These are phyloP conservation scores for Coix lacrymajobi DNA, from an alignment of 176 grass and related monocot species.

Conservation along the genomic window DNA sequence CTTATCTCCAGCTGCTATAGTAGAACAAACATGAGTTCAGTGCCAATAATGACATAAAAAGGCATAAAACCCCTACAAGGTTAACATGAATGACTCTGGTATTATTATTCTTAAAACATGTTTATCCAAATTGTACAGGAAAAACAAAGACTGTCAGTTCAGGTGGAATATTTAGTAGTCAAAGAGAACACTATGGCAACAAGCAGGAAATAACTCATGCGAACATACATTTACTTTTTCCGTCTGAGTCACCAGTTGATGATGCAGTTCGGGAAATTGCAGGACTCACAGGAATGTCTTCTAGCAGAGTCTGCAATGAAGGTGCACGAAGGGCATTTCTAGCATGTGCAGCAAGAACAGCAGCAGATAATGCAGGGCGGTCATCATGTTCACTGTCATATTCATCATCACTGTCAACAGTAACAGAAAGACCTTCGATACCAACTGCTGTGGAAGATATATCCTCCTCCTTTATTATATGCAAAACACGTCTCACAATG, in stretches of 20 bases:
- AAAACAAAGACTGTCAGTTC: neutral
- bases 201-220: conserved; percentile 32
- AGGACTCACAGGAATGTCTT: conserved; percentile 64
- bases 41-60: neutral
- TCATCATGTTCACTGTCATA: conserved; percentile 58
- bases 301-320: conserved; percentile 87
- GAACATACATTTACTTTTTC: conserved; percentile 77
- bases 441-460: conserved; percentile 56
- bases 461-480: conserved; percentile 96
- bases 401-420: conserved; percentile 68
- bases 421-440: conserved; percentile 64
- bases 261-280: conserved; percentile 37
- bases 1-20: conserved; percentile 60
- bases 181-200: conserved; percentile 16
- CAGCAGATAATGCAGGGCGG: conserved; percentile 59
- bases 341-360: conserved; percentile 78
- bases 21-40: conserved; percentile 28
- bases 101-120: neutral
- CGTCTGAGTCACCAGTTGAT: conserved; percentile 77
- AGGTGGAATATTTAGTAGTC: too few relatives aligned
- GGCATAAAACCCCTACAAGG: neutral
- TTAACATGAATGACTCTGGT: neutral
- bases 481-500: conserved; percentile 89
- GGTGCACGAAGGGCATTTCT: conserved; percentile 83
- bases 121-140: neutral